Evolutionary conservation across 306 rosid genomes (phyloP).

Genomic region (Erythrophleum fordii): DNA sequence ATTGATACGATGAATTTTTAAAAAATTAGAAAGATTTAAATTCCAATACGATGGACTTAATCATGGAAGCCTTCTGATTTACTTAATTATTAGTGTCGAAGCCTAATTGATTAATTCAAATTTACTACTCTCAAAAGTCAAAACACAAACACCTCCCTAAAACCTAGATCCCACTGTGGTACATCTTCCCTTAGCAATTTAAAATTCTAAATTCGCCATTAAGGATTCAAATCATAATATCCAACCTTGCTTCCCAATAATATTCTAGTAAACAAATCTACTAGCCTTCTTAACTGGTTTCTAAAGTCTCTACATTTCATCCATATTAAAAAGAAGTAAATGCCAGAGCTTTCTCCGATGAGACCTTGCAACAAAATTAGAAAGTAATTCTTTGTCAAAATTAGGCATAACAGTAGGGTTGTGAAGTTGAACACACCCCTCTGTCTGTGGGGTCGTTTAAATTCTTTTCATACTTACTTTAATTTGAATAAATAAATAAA

Average conservation of each 20-base stretch:
- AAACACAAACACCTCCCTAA: not conserved
- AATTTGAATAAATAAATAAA: not conserved
- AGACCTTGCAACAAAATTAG: conserved; percentile 43
- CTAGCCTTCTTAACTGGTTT: not conserved
- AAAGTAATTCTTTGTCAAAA: conserved; percentile 38
- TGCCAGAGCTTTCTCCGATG: not conserved
- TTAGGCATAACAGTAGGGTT: conserved; percentile 15
- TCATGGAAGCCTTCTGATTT: no score
- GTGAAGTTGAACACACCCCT: conserved; percentile 31
- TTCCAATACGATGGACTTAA: no score
- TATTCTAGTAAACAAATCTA: not conserved
- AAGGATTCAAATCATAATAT: no score
- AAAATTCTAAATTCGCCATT: no score
- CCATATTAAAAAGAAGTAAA: not conserved
- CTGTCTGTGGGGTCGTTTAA: conserved; percentile 28
- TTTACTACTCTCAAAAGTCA: not conserved
- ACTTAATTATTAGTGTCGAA: no score
- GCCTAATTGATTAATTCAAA: no score
- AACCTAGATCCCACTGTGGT: no score
- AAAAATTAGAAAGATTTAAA: no score
- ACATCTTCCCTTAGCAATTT: no score
- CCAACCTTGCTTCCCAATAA: no score
- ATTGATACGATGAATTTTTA: no score
- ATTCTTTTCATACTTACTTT: conserved; percentile 11
- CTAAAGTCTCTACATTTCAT: not conserved